phyloP scores from a whole-genome alignment of 495 filamentous ascomycete genomes.

The Neurospora cerealis region DNA sequence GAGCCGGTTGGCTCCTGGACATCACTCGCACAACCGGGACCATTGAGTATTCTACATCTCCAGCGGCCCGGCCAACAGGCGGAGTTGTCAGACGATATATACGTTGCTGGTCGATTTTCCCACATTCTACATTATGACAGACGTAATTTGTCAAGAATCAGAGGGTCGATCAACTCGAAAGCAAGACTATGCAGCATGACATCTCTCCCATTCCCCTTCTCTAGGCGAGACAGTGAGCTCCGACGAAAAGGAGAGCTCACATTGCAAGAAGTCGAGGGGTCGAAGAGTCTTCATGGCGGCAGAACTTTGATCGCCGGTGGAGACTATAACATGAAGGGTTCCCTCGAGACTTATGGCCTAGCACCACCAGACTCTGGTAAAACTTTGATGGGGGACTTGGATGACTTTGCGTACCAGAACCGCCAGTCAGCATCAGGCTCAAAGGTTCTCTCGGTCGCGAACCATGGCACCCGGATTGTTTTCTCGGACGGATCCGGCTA shows the following conservation, averaged over 20 bases:
- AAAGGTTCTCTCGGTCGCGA: slow-evolving; percentile 73
- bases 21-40: slow-evolving; percentile 69
- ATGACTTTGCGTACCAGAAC: slow-evolving; percentile 45
- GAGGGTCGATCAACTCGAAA: slow-evolving; percentile 72
- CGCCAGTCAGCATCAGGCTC: slow-evolving; percentile 72
- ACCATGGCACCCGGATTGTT: slow-evolving; percentile 76
- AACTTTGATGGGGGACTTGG: background rate
- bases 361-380: slow-evolving; percentile 12
- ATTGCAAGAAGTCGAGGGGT: slow-evolving; percentile 39
- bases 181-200: slow-evolving; percentile 70
- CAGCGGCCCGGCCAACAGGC: slow-evolving; percentile 41
- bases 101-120: slow-evolving; percentile 82
- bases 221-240: slow-evolving; percentile 42
- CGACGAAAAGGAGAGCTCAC: slow-evolving; percentile 42
- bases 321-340: slow-evolving; percentile 91
- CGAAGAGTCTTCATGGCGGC: slow-evolving; percentile 39
- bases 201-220: slow-evolving; percentile 60
- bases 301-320: slow-evolving; percentile 72
- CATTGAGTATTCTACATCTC: slow-evolving; percentile 72
- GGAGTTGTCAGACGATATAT: slow-evolving; percentile 52
- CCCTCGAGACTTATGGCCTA: slow-evolving; percentile 77
- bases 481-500: slow-evolving; percentile 77
- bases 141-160: slow-evolving; percentile 70
- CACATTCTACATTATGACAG: slow-evolving; percentile 85
- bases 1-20: slow-evolving; percentile 49